phyloP scores from a whole-genome alignment of 148 eudicot genomes.

The Rhododendron mucronatum region DNA sequence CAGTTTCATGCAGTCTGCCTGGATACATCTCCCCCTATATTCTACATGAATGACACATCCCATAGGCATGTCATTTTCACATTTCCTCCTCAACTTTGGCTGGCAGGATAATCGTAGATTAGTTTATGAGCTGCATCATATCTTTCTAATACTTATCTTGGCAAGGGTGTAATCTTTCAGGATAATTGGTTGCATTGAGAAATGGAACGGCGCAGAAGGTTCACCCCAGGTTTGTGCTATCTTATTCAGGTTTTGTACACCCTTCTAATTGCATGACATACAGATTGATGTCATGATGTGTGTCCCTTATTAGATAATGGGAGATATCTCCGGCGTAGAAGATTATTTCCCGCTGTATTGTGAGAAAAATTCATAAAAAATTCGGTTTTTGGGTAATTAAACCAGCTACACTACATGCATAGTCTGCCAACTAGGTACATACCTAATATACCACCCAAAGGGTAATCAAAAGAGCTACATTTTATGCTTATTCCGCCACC shows the following conservation, averaged over 20 bases:
- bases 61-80: slow-evolving; percentile 50
- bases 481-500: not conserved
- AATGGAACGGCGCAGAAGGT: slow-evolving; percentile 86
- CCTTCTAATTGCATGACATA: not conserved
- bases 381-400: not conserved
- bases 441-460: not conserved
- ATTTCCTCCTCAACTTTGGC: not conserved
- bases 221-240: slow-evolving; percentile 67
- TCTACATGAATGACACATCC: slow-evolving; percentile 96
- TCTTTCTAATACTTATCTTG: not conserved
- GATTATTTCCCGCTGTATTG: not conserved
- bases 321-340: not conserved
- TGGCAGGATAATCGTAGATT: not conserved
- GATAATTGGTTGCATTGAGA: slow-evolving; percentile 80
- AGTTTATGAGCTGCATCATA: not conserved
- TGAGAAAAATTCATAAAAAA: not conserved
- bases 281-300: not conserved
- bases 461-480: not conserved
- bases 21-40: slow-evolving; percentile 82
- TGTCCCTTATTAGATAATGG: not conserved
- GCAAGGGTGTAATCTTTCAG: slow-evolving; percentile 35
- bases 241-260: not conserved
- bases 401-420: not conserved
- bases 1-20: slow-evolving; percentile 96
- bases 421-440: not conserved